Conservation (phyloP, 345 rosid genomes). For the Arabis hirsuta region DNA sequence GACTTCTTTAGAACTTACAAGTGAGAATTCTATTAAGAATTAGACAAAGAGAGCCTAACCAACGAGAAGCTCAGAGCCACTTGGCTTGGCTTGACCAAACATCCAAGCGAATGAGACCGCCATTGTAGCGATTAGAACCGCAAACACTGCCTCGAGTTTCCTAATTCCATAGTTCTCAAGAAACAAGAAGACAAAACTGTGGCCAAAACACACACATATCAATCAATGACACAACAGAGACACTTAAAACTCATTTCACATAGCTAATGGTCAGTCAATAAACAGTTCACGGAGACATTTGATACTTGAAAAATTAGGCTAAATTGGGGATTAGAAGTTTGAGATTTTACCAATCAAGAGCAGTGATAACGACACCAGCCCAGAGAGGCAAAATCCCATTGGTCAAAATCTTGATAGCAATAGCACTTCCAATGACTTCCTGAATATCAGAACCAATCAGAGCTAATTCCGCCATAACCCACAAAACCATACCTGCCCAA, state of each 20-base stretch:
- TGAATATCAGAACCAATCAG: slow-evolving; percentile 93
- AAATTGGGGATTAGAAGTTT: neutral
- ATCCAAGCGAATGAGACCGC: slow-evolving; percentile 92
- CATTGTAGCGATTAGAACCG: slow-evolving; percentile 81
- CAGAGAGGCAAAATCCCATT: slow-evolving; percentile 83
- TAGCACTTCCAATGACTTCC: slow-evolving; percentile 95
- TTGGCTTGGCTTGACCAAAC: slow-evolving; percentile 91
- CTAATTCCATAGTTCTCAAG: slow-evolving; percentile 96
- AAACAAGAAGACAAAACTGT: slow-evolving; percentile 85
- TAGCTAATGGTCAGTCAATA: neutral
- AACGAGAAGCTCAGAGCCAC: slow-evolving; percentile 72
- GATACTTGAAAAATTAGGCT: neutral
- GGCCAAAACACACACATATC: slow-evolving; percentile 28
- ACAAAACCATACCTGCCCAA: slow-evolving; percentile 77
- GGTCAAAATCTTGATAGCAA: slow-evolving; percentile 82
- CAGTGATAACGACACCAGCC: slow-evolving; percentile 91
- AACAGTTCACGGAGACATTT: neutral
- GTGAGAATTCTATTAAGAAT: neutral
- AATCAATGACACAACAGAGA: slow-evolving; percentile 17
- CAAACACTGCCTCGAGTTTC: slow-evolving; percentile 90
- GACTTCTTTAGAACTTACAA: neutral
- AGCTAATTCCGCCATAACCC: slow-evolving; percentile 95
- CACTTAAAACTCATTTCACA: neutral
- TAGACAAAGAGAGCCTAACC: slow-evolving; percentile 51
- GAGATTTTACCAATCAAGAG: slow-evolving; percentile 71